A percentile compares a stretch with the other conserved stretches of the same genome.
Conservation (phyloP, 495 filamentous ascomycete genomes). For the Sordaria brevicollis region DNA sequence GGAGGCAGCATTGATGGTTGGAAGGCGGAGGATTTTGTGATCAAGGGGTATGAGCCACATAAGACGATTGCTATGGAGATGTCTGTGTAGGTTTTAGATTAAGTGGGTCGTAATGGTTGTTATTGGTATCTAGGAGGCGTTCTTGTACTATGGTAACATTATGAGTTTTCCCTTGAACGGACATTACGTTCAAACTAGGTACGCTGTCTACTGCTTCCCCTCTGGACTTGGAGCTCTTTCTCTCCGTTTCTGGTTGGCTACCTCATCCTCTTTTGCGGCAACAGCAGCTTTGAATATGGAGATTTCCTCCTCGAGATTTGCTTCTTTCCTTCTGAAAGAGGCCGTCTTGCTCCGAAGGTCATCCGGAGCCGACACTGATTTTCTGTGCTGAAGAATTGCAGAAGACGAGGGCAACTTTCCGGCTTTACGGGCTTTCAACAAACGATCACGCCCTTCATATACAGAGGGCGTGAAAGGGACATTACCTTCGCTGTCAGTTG, state of each 20-base stretch:
- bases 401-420: too few species aligned
- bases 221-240: too few species aligned
- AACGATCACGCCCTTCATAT: not conserved
- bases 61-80: conserved; percentile 94
- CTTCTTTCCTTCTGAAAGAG: not conserved
- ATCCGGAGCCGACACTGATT: not conserved
- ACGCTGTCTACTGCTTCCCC: too few species aligned
- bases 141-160: too few species aligned
- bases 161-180: too few species aligned
- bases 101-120: not conserved
- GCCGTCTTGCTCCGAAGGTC: not conserved
- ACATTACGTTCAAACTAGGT: too few species aligned
- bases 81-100: conserved; percentile 66
- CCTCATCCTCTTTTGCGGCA: too few species aligned
- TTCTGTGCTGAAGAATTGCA: not conserved
- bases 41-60: conserved; percentile 83
- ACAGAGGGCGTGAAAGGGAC: not conserved
- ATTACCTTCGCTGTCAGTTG: not conserved
- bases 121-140: not conserved
- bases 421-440: too few species aligned
- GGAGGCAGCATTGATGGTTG: conserved; percentile 72
- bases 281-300: too few species aligned
- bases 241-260: too few species aligned
- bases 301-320: not conserved
- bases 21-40: conserved; percentile 77